Evolutionary conservation across 805 yeast species (phyloP).

Genomic region (Starmerella cellae): DNA sequence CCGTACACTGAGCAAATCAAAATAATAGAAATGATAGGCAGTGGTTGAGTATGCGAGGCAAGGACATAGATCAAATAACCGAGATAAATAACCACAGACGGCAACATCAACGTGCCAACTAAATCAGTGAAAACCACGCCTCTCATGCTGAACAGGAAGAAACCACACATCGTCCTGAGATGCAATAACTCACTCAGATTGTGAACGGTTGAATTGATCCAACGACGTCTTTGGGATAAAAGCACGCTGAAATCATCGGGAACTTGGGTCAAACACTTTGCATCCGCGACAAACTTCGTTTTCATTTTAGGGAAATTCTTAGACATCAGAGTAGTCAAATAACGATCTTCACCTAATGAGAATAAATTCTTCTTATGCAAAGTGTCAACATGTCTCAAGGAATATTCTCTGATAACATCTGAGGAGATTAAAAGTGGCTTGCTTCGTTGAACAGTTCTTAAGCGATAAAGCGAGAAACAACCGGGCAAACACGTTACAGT

Average conservation of each 20-base stretch:
- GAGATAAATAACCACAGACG: conserved; percentile 44
- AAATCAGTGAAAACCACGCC: conserved; percentile 45
- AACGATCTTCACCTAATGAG: conserved; percentile 51
- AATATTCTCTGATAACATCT: conserved; percentile 45
- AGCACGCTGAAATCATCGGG: conserved; percentile 69
- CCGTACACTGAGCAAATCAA: conserved; percentile 47
- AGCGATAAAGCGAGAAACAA: conserved; percentile 47
- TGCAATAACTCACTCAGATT: conserved; percentile 45
- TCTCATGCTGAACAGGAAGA: conserved; percentile 48
- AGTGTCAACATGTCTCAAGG: conserved; percentile 44
- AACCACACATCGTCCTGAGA: conserved; percentile 48
- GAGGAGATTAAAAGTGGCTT: conserved; percentile 48
- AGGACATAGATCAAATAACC: conserved; percentile 40
- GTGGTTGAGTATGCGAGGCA: conserved; percentile 39
- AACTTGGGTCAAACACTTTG: conserved; percentile 44
- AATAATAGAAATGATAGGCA: conserved; percentile 40
- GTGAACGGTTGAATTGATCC: conserved; percentile 57
- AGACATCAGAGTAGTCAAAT: conserved; percentile 44
- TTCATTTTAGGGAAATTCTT: conserved; percentile 44
- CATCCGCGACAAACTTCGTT: conserved; percentile 44
- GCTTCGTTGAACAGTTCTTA: conserved; percentile 35
- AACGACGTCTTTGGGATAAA: conserved; percentile 81
- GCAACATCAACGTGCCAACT: conserved; percentile 45
- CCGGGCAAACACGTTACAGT: conserved; percentile 56
- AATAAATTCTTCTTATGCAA: conserved; percentile 49